Percentiles rank a stretch among this genome's conserved stretches.
Conservation (phyloP, 176 grass and related monocot species). For the Carex myosuroides region DNA sequence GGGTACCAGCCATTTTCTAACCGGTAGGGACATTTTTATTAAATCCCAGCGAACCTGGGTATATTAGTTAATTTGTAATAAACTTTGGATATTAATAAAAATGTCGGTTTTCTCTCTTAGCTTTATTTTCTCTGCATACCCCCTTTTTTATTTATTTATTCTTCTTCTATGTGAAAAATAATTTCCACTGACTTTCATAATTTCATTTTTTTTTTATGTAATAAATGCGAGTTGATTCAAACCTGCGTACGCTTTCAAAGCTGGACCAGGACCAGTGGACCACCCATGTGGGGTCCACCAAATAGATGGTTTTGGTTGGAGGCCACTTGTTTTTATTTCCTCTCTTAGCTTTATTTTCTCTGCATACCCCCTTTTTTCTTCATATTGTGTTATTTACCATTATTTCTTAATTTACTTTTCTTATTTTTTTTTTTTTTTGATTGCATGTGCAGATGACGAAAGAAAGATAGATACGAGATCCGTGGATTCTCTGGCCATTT, state of each 20-base stretch:
- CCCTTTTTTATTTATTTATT: background rate
- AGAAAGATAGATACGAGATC: background rate
- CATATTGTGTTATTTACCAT: background rate
- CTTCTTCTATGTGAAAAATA: background rate
- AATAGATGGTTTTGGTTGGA: slow-evolving; percentile 20
- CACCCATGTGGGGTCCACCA: background rate
- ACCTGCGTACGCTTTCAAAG: background rate
- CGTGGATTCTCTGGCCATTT: slow-evolving; percentile 3
- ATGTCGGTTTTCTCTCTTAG: too few relatives aligned
- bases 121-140: too few relatives aligned
- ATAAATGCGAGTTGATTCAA: background rate
- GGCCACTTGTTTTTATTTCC: slow-evolving; percentile 4
- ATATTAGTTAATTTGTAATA: too few relatives aligned
- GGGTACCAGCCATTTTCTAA: too few relatives aligned
- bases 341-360: background rate
- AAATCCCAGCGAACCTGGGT: too few relatives aligned
- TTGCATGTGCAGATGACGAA: slow-evolving; percentile 19
- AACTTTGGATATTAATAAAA: too few relatives aligned
- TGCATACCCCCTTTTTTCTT: background rate
- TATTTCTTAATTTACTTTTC: background rate
- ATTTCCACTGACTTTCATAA: background rate
- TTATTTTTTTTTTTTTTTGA: background rate
- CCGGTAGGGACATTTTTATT: too few relatives aligned
- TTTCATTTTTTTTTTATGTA: background rate
- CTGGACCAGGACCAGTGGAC: background rate